Conservation (phyloP, 2,329 filamentous ascomycete genomes). For the Verticillium nubilum region DNA sequence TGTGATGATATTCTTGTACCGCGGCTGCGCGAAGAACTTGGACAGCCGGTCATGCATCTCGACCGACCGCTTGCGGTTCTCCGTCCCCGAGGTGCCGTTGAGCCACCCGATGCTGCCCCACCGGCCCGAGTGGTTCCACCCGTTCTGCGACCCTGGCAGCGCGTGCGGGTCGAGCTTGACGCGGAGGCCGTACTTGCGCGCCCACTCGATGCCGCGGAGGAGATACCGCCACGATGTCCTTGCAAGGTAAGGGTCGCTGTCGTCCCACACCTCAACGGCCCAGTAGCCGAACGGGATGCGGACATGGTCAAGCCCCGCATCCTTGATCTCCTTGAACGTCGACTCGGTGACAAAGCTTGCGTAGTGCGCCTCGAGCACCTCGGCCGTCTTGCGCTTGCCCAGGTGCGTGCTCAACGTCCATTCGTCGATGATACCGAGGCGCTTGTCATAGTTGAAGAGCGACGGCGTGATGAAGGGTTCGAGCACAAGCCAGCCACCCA, state of each 20-base stretch:
- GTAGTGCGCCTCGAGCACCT: slow-evolving; percentile 84
- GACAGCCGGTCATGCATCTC: slow-evolving; percentile 84
- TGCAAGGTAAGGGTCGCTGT: slow-evolving; percentile 85
- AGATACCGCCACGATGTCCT: slow-evolving; percentile 91
- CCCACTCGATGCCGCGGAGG: slow-evolving; percentile 87
- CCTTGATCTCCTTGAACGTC: slow-evolving; percentile 78
- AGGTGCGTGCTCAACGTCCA: slow-evolving; percentile 72
- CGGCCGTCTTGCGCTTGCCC: slow-evolving; percentile 56
- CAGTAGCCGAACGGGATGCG: slow-evolving; percentile 94
- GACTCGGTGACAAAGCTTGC: slow-evolving; percentile 79
- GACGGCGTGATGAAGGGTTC: slow-evolving; percentile 97
- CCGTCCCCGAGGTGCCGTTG: slow-evolving; percentile 76
- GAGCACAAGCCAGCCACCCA: slow-evolving; percentile 89
- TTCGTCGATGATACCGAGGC: slow-evolving; percentile 74
- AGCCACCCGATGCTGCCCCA: slow-evolving; percentile 81
- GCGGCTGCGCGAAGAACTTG: slow-evolving; percentile 86
- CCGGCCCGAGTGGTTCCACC: slow-evolving; percentile 92
- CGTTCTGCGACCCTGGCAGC: slow-evolving; percentile 91
- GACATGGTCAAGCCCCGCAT: slow-evolving; percentile 92
- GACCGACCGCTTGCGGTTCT: slow-evolving; percentile 75
- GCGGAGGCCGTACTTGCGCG: slow-evolving; percentile 82
- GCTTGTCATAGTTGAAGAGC: slow-evolving; percentile 66
- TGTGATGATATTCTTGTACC: slow-evolving; percentile 85
- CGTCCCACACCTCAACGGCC: slow-evolving; percentile 80
- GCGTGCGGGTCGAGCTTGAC: slow-evolving; percentile 91